Base-by-base conservation (phyloP, 2,329 filamentous ascomycete species). In the Zopfia rhizophila region DNA sequence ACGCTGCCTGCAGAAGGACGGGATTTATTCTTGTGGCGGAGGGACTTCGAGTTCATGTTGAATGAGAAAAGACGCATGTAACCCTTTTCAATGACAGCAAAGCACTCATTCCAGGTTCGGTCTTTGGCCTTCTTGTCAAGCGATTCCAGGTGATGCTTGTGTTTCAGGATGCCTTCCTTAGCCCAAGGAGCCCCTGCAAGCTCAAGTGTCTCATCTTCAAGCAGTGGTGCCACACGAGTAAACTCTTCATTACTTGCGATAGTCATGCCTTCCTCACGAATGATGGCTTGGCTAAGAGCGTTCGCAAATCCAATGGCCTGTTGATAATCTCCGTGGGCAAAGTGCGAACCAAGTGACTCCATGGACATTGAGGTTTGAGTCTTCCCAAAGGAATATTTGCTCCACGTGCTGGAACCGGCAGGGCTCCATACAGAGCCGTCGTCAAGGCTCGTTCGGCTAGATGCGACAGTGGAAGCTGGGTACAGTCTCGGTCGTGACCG, bases 221-320 rank as follows among this genome's bases (percentile, higher is more conserved):
- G 83, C 7, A 97, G 76, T 18, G 88, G 84, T 4, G 82, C 78
- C 1, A 77, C 76, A 35, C 79, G 79, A 23, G 84, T 73, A 31
- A 84, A 82, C 21, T 87, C 85, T 58, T 87, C 70, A 48, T 79
- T 73, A 51, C 75, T 75, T 55, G 75, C 57, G 8, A 81, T 80
- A 12, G 83, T 73, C 57, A 82, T 81, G 32, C 82, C 81, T 62
- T 95, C 91, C 62, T 97, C 93, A 4, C 94, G 89, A 56, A 96
- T 96, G 55, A 97, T 99, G 24, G 93, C 93, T 69, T 97, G 93
- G 61, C 91, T 96, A 8, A 99, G 80, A 3, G 94, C 94, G 69
- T 96, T 97, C 42, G 94, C 94, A 66, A 99, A 99, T 1, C 94
- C 94, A 65, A 99, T 96, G 1, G 91, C 95, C 72, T 96, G 92